Evolutionary conservation across 495 filamentous ascomycete genomes (phyloP), one percentile per base, ranked within the genome.

Genomic region (Neurospora africana): DNA sequence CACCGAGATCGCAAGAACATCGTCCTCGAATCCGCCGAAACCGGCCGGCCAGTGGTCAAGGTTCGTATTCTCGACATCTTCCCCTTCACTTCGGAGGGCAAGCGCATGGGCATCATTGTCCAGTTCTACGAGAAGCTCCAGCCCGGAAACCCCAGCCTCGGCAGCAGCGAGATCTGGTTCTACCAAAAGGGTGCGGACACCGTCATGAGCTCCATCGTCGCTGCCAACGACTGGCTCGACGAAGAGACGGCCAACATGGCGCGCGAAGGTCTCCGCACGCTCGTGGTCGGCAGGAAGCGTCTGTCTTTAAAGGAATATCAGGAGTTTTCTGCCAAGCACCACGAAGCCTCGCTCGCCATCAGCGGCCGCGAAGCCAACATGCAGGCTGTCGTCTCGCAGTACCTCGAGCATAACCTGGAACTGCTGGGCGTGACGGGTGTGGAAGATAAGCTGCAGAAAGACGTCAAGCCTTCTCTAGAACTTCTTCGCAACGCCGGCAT

Each of bases 191-290:
- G 96, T 35, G 96, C 96, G 8, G 96, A 99, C 79, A 98, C 96
- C 0, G 94, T 98, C 61, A 99, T 99, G 96, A 85, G 89, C 19
- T 86, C 91, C 15, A 98, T 99, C 74, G 96, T 99, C 36, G 92
- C 90, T 17, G 87, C 93, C 15, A 98, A 98, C 77, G 95, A 98
- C 84, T 99, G 96, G 96, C 87, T 99, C 4, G 96, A 98, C 72
- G 96, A 99, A 77, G 96, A 99, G 79, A 98, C 95, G 3, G 92
- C 93, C 3, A 99, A 99, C 76, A 98, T 99, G 96, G 96, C 96
- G 4, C 89, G 96, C 23, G 96, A 99, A 83, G 96, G 96, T 30
- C 84, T 99, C 68, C 90, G 96, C 23, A 99, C 96, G 7, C 86
- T 99, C 10, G 96, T 99, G 11, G 90, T 99, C 19, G 96, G 96